Conservation (phyloP, 768 basidiomycete species). For the Boletus reticuloceps region DNA sequence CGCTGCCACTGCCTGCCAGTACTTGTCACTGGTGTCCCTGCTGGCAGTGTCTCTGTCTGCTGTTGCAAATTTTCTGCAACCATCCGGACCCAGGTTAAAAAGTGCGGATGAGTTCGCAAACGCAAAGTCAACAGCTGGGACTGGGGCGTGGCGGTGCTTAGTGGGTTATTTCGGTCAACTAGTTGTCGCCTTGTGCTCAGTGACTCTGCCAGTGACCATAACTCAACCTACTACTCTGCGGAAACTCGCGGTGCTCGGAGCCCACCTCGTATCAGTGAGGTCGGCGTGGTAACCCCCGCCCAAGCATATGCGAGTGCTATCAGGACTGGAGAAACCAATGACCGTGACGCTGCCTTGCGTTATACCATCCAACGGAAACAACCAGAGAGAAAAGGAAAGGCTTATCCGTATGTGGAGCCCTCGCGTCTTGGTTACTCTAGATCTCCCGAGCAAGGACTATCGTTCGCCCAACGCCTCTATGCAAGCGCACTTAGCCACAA, state of each 20-base stretch:
- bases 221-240: background rate
- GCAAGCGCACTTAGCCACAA: conserved; percentile 35
- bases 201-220: background rate
- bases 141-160: background rate
- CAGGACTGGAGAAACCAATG: conserved; percentile 5
- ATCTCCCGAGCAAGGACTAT: conserved; percentile 20
- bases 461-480: conserved; percentile 44
- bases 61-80: background rate
- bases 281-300: conserved; percentile 14
- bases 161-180: background rate
- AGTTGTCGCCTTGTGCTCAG: no score
- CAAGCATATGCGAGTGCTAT: conserved; percentile 20
- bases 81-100: background rate
- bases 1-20: no score
- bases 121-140: background rate
- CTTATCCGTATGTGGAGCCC: background rate
- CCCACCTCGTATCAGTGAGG: background rate
- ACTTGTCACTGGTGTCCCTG: no score
- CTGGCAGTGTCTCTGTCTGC: no score
- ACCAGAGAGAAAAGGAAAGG: background rate
- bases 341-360: conserved; percentile 7
- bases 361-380: conserved; percentile 20
- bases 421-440: background rate
- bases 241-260: background rate
- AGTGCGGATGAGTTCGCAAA: no score